A percentile compares a stretch with the other conserved stretches of the same genome.
phyloP scores from a whole-genome alignment of 1,284 basidiomycete species.

The Malassezia cuniculi region DNA sequence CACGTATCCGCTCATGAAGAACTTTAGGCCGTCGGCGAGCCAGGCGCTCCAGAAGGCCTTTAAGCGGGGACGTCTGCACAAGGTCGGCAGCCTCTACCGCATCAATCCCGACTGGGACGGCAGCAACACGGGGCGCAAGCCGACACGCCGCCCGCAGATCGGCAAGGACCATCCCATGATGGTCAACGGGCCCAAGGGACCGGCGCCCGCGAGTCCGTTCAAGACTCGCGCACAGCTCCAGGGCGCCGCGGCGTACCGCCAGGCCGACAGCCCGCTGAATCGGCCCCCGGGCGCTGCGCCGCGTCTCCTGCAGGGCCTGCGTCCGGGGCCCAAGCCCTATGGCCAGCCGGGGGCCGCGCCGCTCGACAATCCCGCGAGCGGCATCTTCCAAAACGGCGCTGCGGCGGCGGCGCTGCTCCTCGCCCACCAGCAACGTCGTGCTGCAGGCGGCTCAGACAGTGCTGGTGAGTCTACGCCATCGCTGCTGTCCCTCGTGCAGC shows the following conservation, averaged over 20 bases:
- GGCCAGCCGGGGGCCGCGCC: constrained; percentile 33
- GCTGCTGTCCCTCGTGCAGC: constrained; percentile 19
- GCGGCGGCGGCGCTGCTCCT: constrained; percentile 24
- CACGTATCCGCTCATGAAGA: constrained; percentile 37
- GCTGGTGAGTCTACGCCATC: constrained; percentile 19
- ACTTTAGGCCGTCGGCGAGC: constrained; percentile 40
- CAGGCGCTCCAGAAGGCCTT: constrained; percentile 41
- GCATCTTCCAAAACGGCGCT: constrained; percentile 32
- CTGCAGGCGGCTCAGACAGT: no score
- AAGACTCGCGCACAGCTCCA: constrained; percentile 18
- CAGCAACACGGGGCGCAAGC: constrained; percentile 25
- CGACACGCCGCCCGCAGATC: constrained; percentile 26
- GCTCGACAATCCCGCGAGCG: constrained; percentile 31
- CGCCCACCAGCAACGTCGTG: constrained; percentile 32
- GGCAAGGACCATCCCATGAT: constrained; percentile 34
- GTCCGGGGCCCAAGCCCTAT: constrained; percentile 24
- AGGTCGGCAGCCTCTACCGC: constrained; percentile 34
- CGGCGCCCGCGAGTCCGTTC: constrained; percentile 26
- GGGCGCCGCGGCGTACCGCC: constrained; percentile 25
- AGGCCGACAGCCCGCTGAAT: constrained; percentile 13
- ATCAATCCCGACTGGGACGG: constrained; percentile 36
- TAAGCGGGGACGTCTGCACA: constrained; percentile 38
- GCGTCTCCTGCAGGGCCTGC: constrained; percentile 12
- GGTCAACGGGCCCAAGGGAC: constrained; percentile 28
- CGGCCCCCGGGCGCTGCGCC: constrained; percentile 11